Conservation (phyloP, 441 rosid species). For the Pelargonium myrrhifolium region DNA sequence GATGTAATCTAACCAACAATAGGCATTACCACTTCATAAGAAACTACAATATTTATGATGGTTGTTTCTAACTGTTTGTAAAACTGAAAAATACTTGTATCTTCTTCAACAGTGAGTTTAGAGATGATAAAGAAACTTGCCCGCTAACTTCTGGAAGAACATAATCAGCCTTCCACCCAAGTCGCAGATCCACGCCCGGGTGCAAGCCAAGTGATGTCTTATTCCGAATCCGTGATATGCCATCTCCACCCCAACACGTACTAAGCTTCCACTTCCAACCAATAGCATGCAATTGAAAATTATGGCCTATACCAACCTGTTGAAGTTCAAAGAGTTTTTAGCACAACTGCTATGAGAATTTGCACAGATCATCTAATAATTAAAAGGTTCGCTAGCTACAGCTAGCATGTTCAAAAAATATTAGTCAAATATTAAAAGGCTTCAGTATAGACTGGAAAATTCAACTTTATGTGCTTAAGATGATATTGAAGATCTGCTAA, state of each 20-base stretch:
- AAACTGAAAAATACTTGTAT: background rate
- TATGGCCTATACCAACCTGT: conserved; percentile 83
- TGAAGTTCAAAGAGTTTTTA: conserved; percentile 10
- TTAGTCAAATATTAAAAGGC: background rate
- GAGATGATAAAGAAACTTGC: conserved; percentile 38
- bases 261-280: conserved; percentile 94
- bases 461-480: background rate
- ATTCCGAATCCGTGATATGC: conserved; percentile 65
- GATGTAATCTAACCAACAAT: too few relatives aligned
- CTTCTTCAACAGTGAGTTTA: conserved; percentile 1
- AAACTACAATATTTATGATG: too few relatives aligned
- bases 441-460: background rate
- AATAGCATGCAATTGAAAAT: conserved; percentile 64
- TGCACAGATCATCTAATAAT: background rate
- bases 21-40: too few relatives aligned
- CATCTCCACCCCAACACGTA: conserved; percentile 79
- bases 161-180: conserved; percentile 91
- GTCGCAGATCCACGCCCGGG: conserved; percentile 82
- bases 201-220: conserved; percentile 68
- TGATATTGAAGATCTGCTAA: conserved; percentile 10
- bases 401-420: background rate
- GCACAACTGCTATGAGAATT: conserved; percentile 6
- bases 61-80: too few relatives aligned
- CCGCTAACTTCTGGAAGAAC: conserved; percentile 81
- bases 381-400: background rate